Conservation (phyloP, 805 yeast species). For the Schwanniomyces pseudopolymorphus region DNA sequence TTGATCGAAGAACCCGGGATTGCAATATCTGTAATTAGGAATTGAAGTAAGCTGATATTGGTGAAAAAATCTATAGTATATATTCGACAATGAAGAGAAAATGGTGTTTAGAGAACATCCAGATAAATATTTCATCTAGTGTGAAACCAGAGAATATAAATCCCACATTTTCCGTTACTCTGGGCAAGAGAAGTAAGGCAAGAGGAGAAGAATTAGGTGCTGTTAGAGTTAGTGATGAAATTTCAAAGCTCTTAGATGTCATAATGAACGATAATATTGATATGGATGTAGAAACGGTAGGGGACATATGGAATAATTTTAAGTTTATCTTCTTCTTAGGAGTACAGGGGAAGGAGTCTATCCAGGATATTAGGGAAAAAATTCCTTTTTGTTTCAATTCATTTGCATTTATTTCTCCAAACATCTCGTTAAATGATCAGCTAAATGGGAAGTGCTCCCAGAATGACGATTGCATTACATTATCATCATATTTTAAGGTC, state of each 20-base stretch:
- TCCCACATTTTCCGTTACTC: background rate
- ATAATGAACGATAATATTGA: background rate
- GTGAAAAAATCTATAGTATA: background rate
- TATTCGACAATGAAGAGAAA: background rate
- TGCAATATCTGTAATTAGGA: background rate
- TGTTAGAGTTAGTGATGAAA: background rate
- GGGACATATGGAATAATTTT: constrained; percentile 1
- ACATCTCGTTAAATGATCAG: constrained; percentile 3
- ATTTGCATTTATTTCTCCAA: constrained; percentile 17
- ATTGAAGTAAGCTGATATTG: background rate
- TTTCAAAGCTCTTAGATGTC: background rate
- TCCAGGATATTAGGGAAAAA: constrained; percentile 12
- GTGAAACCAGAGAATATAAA: background rate
- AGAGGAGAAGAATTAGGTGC: background rate
- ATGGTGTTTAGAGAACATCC: constrained; percentile 1
- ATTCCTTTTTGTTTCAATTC: constrained; percentile 6
- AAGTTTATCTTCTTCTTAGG: constrained; percentile 27
- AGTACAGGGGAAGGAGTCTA: constrained; percentile 31
- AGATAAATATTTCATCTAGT: background rate
- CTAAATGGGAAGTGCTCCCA: background rate
- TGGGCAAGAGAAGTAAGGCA: background rate
- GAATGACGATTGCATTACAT: constrained; percentile 17
- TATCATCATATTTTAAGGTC: constrained; percentile 23
- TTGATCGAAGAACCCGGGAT: background rate
- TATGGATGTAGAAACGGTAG: background rate